Evolutionary conservation across 495 filamentous ascomycete genomes (phyloP), one percentile per base, ranked within the genome.

Genomic region (Antarctomyces pellizariae): DNA sequence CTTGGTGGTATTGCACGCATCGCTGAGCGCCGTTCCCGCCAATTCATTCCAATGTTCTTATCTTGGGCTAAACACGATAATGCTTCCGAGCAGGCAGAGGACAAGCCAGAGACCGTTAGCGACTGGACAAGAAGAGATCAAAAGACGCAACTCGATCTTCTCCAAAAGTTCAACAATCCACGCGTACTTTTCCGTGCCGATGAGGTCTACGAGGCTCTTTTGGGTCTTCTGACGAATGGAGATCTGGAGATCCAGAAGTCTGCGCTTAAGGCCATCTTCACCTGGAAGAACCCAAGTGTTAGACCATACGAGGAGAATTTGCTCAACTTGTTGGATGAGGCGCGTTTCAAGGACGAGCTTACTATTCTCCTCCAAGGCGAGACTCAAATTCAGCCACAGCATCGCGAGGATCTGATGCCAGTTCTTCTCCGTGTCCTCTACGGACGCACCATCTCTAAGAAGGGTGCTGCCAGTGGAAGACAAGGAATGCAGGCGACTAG

Each of bases 301-400:
- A 58, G 57, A 24, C 67, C 69, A 2, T 95, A 92, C 40, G 64
- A 83, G 34, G 83, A 92, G 37, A 75, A 80, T 34, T 55, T 99
- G 5, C 60, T 77, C 19, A 86, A 84, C 35, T 57, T 99, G 3
- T 57, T 95, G 8, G 89, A 99, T 37, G 86, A 95, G 33, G 64
- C 77, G 2, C 58, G 75, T 23, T 93, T 95, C 50, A 71, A 77
- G 38, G 89, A 95, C 39, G 80, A 93, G 47, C 62, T 95, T 8
- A 64, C 78, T 0, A 65, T 80, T 1, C 73, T 95, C 30, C 65
- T 95, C 25, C 76, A 80, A 39, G 75, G 80, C 5, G 70, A 82
- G 29, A 77, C 70, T 35, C 48, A 67, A 29, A 71, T 93, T 24
- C 68, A 72, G 40, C 50, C 64, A 11, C 64, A 75, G 25, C 75